Conservation (phyloP, 331 rosid genomes). For the Prunus yedoensis region DNA sequence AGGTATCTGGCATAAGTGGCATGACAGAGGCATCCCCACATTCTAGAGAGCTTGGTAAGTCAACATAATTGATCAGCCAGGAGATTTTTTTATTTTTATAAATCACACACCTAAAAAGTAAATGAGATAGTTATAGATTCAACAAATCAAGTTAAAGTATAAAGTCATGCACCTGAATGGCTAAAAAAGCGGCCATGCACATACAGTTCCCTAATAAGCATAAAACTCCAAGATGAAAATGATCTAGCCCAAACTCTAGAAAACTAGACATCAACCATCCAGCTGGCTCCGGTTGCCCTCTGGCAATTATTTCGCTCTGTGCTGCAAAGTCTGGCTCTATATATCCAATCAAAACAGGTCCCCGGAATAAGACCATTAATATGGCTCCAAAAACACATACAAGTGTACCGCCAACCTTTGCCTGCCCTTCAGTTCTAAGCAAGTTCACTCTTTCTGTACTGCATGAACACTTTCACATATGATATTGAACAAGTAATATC, state of each 20-base stretch:
- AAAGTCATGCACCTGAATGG: conserved; percentile 65
- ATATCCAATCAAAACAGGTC: conserved; percentile 63
- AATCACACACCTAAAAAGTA: neutral
- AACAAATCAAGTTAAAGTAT: conserved; percentile 11
- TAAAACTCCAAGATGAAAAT: conserved; percentile 78
- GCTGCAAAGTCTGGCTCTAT: conserved; percentile 29
- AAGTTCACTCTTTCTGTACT: conserved; percentile 93
- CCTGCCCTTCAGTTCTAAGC: conserved; percentile 69
- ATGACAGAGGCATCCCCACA: neutral
- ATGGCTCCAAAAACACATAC: conserved; percentile 82
- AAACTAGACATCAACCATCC: conserved; percentile 71
- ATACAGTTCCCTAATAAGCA: conserved; percentile 93
- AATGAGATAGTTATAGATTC: neutral
- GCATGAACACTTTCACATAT: conserved; percentile 50
- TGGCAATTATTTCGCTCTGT: conserved; percentile 64
- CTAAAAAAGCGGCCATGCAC: conserved; percentile 91
- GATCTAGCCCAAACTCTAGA: conserved; percentile 52
- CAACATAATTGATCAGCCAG: neutral
- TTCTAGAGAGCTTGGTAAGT: neutral
- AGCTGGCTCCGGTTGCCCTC: conserved; percentile 83
- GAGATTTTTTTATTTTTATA: neutral
- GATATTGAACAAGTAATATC: conserved; percentile 26
- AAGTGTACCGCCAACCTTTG: conserved; percentile 81
- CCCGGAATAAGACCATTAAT: conserved; percentile 79
- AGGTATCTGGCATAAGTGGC: neutral